These are phyloP conservation scores for Eudorina sp. DNA, from an alignment of 139 green algal genomes.

Conservation along the genomic window DNA sequence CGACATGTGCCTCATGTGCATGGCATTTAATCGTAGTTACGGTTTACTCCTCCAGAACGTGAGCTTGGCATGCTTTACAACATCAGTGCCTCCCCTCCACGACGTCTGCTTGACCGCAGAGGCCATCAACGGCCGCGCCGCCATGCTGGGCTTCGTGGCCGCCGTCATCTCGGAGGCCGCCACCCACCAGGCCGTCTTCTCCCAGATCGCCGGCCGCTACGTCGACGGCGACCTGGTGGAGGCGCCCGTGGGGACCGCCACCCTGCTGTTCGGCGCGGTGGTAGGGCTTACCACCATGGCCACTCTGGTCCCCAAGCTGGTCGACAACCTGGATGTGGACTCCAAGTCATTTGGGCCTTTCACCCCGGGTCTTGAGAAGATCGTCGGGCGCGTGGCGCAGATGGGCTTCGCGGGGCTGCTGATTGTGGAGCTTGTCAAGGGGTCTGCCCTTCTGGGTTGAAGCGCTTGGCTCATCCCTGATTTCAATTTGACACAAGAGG, in stretches of 20 bases:
- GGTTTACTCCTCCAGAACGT: too few species aligned
- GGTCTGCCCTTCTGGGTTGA: constrained; percentile 42
- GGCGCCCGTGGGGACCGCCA: constrained; percentile 5
- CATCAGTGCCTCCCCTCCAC: not conserved
- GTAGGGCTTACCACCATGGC: constrained; percentile 53
- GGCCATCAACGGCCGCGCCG: constrained; percentile 55
- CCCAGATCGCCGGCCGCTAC: constrained; percentile 53
- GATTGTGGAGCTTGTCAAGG: constrained; percentile 49
- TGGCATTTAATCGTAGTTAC: too few species aligned
- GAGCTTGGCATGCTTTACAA: not conserved
- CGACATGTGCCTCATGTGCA: too few species aligned
- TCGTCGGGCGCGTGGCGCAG: constrained; percentile 53
- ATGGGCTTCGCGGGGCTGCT: constrained; percentile 51
- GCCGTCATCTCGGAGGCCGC: constrained; percentile 34
- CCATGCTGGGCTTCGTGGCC: constrained; percentile 56
- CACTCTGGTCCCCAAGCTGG: constrained; percentile 50
- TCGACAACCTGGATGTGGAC: constrained; percentile 11
- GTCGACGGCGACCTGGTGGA: constrained; percentile 46
- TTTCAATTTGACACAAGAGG: too few species aligned
- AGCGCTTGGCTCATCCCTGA: too few species aligned
- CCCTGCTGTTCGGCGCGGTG: constrained; percentile 42
- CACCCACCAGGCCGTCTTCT: constrained; percentile 49
- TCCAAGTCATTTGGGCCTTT: constrained; percentile 53
- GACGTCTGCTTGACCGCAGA: constrained; percentile 11
- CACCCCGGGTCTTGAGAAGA: constrained; percentile 48